phyloP scores from a whole-genome alignment of 345 rosid genomes.

The Eucalyptus curtisii region DNA sequence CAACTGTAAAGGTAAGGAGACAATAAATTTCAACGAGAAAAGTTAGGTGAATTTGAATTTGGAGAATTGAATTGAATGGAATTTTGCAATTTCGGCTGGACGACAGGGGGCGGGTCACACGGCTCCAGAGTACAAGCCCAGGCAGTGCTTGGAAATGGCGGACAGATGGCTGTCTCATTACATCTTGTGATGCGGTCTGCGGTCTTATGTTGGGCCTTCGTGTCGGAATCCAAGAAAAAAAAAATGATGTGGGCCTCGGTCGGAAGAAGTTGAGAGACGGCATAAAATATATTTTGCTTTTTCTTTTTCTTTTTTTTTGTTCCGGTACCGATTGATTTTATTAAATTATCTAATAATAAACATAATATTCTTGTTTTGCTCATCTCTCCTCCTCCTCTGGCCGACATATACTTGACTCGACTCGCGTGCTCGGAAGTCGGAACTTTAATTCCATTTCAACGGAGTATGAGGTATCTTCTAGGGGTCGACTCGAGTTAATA shows the following conservation, averaged over 20 bases:
- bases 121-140: slow-evolving; percentile 5
- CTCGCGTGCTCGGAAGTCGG: neutral
- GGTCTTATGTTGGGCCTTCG: neutral
- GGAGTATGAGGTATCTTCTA: neutral
- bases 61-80: neutral
- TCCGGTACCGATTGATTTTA: neutral
- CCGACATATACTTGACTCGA: neutral
- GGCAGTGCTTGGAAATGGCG: neutral
- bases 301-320: rapidly evolving
- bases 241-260: neutral
- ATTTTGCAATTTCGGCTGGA: neutral
- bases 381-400: neutral
- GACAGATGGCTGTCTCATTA: slow-evolving; percentile 4
- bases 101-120: slow-evolving; percentile 5
- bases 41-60: neutral
- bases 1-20: neutral
- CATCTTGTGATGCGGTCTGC: neutral
- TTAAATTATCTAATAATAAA: neutral
- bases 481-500: neutral
- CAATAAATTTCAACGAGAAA: neutral
- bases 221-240: neutral
- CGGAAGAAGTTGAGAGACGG: neutral
- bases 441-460: neutral
- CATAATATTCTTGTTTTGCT: neutral
- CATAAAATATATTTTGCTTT: neutral